Evolutionary conservation across 805 yeast species (phyloP), one percentile per base, ranked within the genome.

Genomic region (Yamadazyma kitorensis): DNA sequence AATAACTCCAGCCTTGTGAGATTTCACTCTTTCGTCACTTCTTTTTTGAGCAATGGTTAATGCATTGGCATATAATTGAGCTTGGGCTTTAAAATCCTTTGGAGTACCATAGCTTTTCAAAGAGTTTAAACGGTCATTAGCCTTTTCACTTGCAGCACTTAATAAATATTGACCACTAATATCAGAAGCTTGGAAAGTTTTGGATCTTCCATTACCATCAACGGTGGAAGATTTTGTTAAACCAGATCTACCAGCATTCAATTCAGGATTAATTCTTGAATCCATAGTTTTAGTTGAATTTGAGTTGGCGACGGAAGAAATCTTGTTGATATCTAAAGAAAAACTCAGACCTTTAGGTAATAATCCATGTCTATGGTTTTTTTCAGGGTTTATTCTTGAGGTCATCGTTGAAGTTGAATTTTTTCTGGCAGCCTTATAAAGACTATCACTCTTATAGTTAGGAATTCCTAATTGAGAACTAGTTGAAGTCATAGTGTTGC

Each of bases 1-100:
- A 48, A 87, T 67, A 24, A 59, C 49, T 24, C 72, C 72, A 55
- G 80, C 75, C 44, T 80, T 78, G 41, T 70, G 67, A 31, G 52
- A 47, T 29, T 53, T 52, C 32, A 72, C 52, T 50, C 91, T 73
- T 53, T 76, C 78, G 31, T 74, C 76, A 29, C 74, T 67, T 49
- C 78, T 78, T 42, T 74, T 73, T 54, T 83, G 84, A 2, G 96
- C 96, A 42, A 84, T 63, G 19, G 80, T 79, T 34, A 82, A 70
- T 2, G 96, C 97, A 44, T 74, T 74, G 43, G 78, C 77, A 62
- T 86, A 86, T 52, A 65, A 72, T 29, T 73, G 78, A 12, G 76
- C 76, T 57, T 54, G 71, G 45, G 47, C 67, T 56, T 44, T 66
- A 55, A 54, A 69, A 46, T 53, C 63, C 26, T 41, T 47, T 5